A percentile compares a stretch with the other conserved stretches of the same genome.
Evolutionary conservation across 2,329 filamentous ascomycete species (phyloP).

Genomic region (Dactylellina sp.): DNA sequence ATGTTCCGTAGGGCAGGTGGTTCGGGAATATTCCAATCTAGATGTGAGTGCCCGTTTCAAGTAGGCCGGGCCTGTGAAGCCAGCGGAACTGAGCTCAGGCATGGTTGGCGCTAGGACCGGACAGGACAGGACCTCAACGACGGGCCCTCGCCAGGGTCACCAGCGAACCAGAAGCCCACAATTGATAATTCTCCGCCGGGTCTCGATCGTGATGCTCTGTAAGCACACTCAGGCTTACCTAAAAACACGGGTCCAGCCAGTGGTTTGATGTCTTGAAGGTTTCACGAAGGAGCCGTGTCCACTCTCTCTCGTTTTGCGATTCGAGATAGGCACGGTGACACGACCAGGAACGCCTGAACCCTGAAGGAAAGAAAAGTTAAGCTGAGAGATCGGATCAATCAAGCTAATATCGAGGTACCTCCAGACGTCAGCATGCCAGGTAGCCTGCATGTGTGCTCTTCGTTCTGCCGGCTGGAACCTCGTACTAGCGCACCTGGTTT

Average conservation of each 20-base stretch:
- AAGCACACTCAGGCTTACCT: slow-evolving; percentile 31
- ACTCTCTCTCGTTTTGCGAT: too few relatives aligned
- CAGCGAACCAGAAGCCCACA: slow-evolving; percentile 38
- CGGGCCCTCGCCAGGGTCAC: neutral
- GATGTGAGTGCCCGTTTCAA: slow-evolving; percentile 11
- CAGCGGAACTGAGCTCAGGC: slow-evolving; percentile 16
- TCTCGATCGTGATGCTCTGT: slow-evolving; percentile 34
- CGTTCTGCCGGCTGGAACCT: too few relatives aligned
- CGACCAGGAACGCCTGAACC: too few relatives aligned
- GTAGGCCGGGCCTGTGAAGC: slow-evolving; percentile 15
- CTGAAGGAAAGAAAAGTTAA: too few relatives aligned
- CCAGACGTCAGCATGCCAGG: too few relatives aligned
- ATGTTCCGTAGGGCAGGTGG: slow-evolving; percentile 47
- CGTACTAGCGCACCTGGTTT: too few relatives aligned
- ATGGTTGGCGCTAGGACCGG: slow-evolving; percentile 24
- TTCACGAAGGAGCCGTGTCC: neutral
- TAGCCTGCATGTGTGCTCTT: too few relatives aligned
- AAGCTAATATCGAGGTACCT: too few relatives aligned
- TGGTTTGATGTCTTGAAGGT: neutral
- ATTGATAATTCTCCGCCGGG: slow-evolving; percentile 53
- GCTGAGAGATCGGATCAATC: too few relatives aligned
- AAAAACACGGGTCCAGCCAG: slow-evolving; percentile 5
- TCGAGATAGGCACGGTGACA: too few relatives aligned
- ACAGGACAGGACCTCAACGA: slow-evolving; percentile 29
- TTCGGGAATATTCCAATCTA: slow-evolving; percentile 51